Evolutionary conservation across 768 basidiomycete genomes (phyloP).

Genomic region (Suillus sp.): DNA sequence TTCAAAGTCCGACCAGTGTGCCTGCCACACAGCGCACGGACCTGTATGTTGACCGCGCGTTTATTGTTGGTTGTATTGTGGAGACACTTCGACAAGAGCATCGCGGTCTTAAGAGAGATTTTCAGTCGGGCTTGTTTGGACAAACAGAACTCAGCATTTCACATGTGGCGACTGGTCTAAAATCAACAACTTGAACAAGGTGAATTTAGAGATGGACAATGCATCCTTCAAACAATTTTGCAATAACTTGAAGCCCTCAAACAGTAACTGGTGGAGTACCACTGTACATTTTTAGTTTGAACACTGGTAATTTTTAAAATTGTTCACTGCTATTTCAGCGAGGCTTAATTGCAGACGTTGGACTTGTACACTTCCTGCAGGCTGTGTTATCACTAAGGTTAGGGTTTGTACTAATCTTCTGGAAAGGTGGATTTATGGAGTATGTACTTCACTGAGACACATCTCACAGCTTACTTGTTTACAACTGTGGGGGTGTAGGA

Average conservation of each 20-base stretch:
- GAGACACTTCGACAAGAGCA: slow-evolving; percentile 10
- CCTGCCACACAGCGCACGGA: slow-evolving; percentile 38
- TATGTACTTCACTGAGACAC: neutral
- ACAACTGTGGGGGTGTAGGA: no score
- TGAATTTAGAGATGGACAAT: neutral
- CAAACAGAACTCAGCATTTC: slow-evolving; percentile 11
- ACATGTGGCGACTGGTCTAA: slow-evolving; percentile 2
- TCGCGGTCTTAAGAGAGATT: slow-evolving; percentile 9
- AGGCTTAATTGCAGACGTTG: neutral
- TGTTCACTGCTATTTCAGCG: neutral
- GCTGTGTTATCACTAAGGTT: neutral
- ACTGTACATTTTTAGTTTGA: neutral
- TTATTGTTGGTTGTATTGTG: slow-evolving; percentile 20
- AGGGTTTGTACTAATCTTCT: neutral
- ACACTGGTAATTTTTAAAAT: neutral
- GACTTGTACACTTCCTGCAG: neutral
- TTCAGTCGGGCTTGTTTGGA: slow-evolving; percentile 9
- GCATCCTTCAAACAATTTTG: neutral
- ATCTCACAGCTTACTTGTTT: neutral
- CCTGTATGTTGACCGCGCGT: slow-evolving; percentile 31
- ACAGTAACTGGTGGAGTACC: neutral
- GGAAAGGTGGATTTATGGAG: neutral
- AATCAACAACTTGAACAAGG: neutral
- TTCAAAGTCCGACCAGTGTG: slow-evolving; percentile 39
- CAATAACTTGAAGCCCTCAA: neutral